Conservation (phyloP, 768 basidiomycete species). For the Kwoniella dendrophila region DNA sequence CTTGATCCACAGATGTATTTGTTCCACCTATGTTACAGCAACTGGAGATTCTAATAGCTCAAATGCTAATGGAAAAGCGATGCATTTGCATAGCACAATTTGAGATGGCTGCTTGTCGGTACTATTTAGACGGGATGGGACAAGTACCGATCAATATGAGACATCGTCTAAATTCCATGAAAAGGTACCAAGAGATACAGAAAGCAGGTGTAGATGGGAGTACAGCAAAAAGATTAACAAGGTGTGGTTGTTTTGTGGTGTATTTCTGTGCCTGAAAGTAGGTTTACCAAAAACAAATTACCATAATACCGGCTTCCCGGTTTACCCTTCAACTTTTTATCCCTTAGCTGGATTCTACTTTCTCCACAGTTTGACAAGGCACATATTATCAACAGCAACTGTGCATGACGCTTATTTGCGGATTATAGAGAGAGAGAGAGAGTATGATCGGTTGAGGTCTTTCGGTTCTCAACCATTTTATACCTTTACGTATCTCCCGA, state of each 20-base stretch:
- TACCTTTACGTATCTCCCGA: background rate
- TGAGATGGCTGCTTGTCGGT: no score
- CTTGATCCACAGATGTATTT: no score
- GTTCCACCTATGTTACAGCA: no score
- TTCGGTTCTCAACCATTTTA: constrained; percentile 1
- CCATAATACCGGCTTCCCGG: constrained; percentile 7
- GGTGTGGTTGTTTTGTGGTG: no score
- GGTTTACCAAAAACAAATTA: background rate
- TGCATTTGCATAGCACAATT: no score
- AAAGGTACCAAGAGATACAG: background rate
- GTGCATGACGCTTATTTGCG: background rate
- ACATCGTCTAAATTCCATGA: background rate
- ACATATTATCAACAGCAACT: background rate
- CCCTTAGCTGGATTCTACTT: background rate
- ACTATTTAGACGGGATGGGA: no score
- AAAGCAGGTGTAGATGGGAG: background rate
- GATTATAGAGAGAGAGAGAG: background rate
- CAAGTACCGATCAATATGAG: constrained; percentile 3
- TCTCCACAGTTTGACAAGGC: no score
- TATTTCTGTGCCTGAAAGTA: background rate
- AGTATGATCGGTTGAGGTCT: background rate
- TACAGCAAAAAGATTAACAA: background rate
- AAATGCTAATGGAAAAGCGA: no score
- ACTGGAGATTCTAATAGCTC: no score
- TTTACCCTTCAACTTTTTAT: background rate